Percentiles rank a stretch among this genome's conserved stretches.
Conservation (phyloP, 345 rosid species). For the Hibiscus syriacus region DNA sequence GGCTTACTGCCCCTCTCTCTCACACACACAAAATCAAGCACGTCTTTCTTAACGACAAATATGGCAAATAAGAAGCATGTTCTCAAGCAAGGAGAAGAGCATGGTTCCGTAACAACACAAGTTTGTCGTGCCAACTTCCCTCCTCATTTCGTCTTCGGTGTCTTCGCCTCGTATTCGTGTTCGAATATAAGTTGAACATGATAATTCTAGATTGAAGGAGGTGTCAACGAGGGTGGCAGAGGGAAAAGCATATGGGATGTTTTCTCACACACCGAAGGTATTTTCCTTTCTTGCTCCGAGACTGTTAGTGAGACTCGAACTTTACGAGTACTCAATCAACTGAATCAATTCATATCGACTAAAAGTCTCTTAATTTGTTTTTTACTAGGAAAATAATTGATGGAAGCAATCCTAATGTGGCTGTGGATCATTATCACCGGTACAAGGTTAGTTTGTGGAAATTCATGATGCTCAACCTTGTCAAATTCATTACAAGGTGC, state of each 20-base stretch:
- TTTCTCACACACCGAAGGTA: conserved; percentile 62
- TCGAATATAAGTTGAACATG: not conserved
- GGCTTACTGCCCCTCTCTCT: too few species aligned
- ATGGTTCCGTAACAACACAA: not conserved
- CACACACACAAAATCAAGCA: too few species aligned
- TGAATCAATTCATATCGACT: too few species aligned
- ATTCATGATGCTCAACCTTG: not conserved
- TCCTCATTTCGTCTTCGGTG: conserved; percentile 46
- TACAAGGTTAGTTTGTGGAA: conserved; percentile 46
- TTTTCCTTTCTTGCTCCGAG: too few species aligned
- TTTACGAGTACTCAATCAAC: too few species aligned
- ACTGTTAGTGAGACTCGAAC: too few species aligned
- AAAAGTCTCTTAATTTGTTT: not conserved
- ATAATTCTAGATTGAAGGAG: conserved; percentile 74
- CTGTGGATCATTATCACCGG: conserved; percentile 70
- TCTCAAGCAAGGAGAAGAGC: not conserved
- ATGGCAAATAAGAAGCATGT: conserved; percentile 10
- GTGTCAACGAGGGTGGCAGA: conserved; percentile 57
- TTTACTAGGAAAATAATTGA: conserved; percentile 53
- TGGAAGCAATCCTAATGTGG: conserved; percentile 68
- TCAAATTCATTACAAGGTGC: not conserved
- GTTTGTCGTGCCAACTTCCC: conserved; percentile 36
- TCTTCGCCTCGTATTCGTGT: conserved; percentile 23
- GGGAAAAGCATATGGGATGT: conserved; percentile 88
- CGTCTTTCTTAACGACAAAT: not conserved